Conservation (phyloP, 805 yeast species). For the Hanseniaspora meyeri region DNA sequence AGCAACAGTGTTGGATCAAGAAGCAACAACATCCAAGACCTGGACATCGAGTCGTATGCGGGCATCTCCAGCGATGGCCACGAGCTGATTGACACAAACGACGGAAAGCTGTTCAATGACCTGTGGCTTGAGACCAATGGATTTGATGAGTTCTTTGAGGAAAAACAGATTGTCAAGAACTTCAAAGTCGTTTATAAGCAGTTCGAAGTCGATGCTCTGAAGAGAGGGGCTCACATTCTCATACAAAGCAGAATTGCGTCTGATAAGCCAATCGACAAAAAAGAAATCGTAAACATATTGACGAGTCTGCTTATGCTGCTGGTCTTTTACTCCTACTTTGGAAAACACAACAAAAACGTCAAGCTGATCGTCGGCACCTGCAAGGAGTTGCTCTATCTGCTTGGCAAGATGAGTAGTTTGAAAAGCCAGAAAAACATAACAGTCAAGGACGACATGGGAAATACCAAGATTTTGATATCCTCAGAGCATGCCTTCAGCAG, state of each 20-base stretch:
- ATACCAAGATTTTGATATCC: neutral
- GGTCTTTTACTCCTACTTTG: constrained; percentile 2
- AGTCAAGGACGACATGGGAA: too few relatives aligned
- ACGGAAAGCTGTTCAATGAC: neutral
- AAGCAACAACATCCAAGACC: neutral
- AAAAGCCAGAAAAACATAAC: neutral
- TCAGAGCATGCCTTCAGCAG: neutral
- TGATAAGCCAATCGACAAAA: neutral
- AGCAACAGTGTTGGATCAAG: neutral
- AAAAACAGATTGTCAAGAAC: neutral
- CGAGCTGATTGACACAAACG: neutral
- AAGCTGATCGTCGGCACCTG: neutral
- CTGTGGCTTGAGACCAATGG: neutral
- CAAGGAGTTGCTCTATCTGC: neutral
- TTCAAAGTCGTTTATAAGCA: neutral
- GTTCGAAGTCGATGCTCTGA: neutral
- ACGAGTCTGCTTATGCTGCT: neutral
- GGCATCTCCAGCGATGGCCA: neutral
- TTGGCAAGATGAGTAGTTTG: neutral
- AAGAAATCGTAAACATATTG: neutral
- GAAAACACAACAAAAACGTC: constrained; percentile 6
- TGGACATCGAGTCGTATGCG: neutral
- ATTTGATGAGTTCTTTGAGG: constrained; percentile 5
- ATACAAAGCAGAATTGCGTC: neutral
- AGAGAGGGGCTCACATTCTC: neutral